Base-by-base conservation (phyloP, 129 eudicot species). In the Oenanthe sinensis region DNA sequence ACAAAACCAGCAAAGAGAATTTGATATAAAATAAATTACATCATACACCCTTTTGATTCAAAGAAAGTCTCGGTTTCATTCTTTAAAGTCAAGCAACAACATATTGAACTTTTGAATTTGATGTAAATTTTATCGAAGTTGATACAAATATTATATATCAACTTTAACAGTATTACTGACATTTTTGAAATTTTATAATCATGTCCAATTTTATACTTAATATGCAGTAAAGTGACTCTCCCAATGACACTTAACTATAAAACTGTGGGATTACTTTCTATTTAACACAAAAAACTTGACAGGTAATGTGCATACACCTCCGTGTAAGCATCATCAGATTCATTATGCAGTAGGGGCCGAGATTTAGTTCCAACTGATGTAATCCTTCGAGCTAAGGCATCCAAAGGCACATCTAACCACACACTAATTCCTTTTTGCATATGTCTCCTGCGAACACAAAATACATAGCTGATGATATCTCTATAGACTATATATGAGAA, bases 371-470 rank as follows among this genome's bases (percentile, higher is more conserved):
- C 99, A 11, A 86, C 85, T 10, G 90, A 87, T 60, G 97, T 78
- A 81, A 96, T 84, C 86, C 99, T 86, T 37, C 81, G 85, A 80
- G 97, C 99, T 84, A 96, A 87, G 78, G 97, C 94, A 74, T 92
- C 97, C 79, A 96, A 74, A 33, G 99, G 99, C 55, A 96, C 99
- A 79, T 96, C 99, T 82, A 96, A 78, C 92, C 92, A 92, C 62
- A 90, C 86, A 69, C 90, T 92, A 68, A 92, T 80, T 77, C 99
- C 99, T 81, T 85, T 89, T 42, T 79, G 84, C 97, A 96, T 96
- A 81, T 96, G 86, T 79, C 75, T 92, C 99, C 99, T 96, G 87
- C 22, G 24, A 77, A 39, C 30, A 74, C 36, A 55, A 62, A 42
- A 60, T 77, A 44, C 47, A 44, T n/a, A 5, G 15, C 52, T 69